phyloP scores from a whole-genome alignment of 352 stramenopile genomes.

The Pythium folliculosum region DNA sequence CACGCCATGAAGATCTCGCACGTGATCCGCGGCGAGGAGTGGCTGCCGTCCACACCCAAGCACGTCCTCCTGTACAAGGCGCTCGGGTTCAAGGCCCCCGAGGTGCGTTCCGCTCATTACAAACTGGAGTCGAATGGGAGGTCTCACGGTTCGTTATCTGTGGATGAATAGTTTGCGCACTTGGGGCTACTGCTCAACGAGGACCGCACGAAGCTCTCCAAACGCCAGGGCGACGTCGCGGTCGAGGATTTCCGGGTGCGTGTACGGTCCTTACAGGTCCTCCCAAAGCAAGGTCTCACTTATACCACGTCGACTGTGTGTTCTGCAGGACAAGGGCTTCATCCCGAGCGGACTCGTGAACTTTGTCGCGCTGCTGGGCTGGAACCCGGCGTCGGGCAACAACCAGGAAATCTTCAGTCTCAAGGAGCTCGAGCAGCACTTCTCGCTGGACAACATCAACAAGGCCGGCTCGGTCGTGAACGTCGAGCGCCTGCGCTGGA shows the following conservation, averaged over 20 bases:
- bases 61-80: slow-evolving; percentile 91
- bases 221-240: slow-evolving; percentile 96
- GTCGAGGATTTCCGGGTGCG: slow-evolving; percentile 96
- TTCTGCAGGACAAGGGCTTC: slow-evolving; percentile 91
- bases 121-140: neutral
- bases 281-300: no score
- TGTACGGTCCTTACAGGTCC: slow-evolving; percentile 7
- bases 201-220: slow-evolving; percentile 98
- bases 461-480: slow-evolving; percentile 90
- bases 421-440: slow-evolving; percentile 88
- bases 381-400: slow-evolving; percentile 94
- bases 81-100: slow-evolving; percentile 71
- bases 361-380: slow-evolving; percentile 97
- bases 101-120: slow-evolving; percentile 34
- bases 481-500: slow-evolving; percentile 83
- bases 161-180: slow-evolving; percentile 77
- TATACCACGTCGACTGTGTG: no score
- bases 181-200: slow-evolving; percentile 95
- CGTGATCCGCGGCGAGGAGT: slow-evolving; percentile 97
- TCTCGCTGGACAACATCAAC: slow-evolving; percentile 87
- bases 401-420: slow-evolving; percentile 97
- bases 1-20: slow-evolving; percentile 97
- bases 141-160: neutral
- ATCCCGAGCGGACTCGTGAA: slow-evolving; percentile 96
- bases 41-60: slow-evolving; percentile 91